phyloP scores from a whole-genome alignment of 148 eudicot species.

The Heliamphora exappendiculata region DNA sequence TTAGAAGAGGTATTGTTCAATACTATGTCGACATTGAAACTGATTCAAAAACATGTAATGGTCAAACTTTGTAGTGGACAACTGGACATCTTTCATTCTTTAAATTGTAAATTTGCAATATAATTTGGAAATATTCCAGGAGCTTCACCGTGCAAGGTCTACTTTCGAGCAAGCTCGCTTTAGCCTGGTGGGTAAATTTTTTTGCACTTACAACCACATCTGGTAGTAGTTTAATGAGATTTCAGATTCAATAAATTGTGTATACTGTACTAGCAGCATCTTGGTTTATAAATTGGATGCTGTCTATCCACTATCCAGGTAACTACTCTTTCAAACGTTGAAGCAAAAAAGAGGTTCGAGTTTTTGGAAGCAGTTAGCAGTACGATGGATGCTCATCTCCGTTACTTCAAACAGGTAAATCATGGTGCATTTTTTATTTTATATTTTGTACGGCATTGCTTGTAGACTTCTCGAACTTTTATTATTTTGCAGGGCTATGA shows the following conservation, averaged over 20 bases:
- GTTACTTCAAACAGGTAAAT: conserved; percentile 89
- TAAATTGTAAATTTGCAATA: conserved; percentile 12
- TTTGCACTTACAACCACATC: neutral
- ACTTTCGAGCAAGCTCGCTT: conserved; percentile 97
- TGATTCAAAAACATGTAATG: neutral
- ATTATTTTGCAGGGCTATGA: conserved; percentile 72
- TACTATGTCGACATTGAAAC: conserved; percentile 4
- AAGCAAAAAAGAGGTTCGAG: conserved; percentile 97
- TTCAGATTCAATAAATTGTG: neutral
- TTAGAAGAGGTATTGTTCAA: conserved; percentile 72
- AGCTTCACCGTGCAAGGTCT: conserved; percentile 86
- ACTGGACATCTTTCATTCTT: conserved; percentile 2
- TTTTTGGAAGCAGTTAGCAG: conserved; percentile 96
- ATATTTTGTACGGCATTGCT: neutral
- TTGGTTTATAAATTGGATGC: conserved; percentile 3
- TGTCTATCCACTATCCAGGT: conserved; percentile 36
- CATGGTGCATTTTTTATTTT: neutral
- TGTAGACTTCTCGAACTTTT: conserved; percentile 7
- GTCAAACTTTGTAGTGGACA: neutral
- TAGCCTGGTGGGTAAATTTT: conserved; percentile 53
- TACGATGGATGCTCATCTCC: conserved; percentile 98
- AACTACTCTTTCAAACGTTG: conserved; percentile 79
- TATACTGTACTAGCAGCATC: neutral
- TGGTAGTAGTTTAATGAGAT: neutral
- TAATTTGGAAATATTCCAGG: conserved; percentile 44